Base-by-base conservation (phyloP, 202 grass and related monocot species). In the Alloteropsis angusta region DNA sequence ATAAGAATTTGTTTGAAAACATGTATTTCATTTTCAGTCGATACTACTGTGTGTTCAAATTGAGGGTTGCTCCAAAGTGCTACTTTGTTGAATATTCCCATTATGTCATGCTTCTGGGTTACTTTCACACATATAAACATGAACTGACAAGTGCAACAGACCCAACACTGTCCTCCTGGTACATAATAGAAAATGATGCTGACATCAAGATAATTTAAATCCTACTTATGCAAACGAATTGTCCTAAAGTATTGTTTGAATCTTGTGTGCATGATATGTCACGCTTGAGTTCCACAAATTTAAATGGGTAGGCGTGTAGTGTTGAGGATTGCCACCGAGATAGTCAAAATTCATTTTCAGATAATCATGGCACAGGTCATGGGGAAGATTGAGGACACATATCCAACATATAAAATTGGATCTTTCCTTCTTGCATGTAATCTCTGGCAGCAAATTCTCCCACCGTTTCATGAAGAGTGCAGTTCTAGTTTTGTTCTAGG, bases 41-140 rank as follows among this genome's bases (percentile, higher is more conserved):
- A 83, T 60, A 64, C 7, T 32, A 41, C 16, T 25, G 28, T 22
- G n/a, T 80, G 57, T 42, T 89, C 37, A 72, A 47, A 86, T 61
- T 3, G 65, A 85, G 71, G 56, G 55, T 80, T 60, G 45, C 6
- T 73, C 57, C 52, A 8, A 59, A 77, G 18, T 45, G 78, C 48
- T 50, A 79, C 19, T 77, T 60, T 80, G 52, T 10, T 41, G 37
- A 23, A 80, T 21, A 54, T 85, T 44, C 9, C 3, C 30, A 13
- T 59, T 49, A 62, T 66, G 41, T 12, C 63, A 49, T 61, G 44
- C 18, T 83, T 77, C 68, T 80, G 54, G 53, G 69, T 71, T 47
- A 53, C 21, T 43, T 11, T 37, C 55, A 49, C 69, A 57, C 55
- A 49, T 74, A 57, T 44, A 56, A 88, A 74, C 59, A 67, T 52